Evolutionary conservation across 805 yeast species (phyloP).

Genomic region (Hanseniaspora valbyensis): DNA sequence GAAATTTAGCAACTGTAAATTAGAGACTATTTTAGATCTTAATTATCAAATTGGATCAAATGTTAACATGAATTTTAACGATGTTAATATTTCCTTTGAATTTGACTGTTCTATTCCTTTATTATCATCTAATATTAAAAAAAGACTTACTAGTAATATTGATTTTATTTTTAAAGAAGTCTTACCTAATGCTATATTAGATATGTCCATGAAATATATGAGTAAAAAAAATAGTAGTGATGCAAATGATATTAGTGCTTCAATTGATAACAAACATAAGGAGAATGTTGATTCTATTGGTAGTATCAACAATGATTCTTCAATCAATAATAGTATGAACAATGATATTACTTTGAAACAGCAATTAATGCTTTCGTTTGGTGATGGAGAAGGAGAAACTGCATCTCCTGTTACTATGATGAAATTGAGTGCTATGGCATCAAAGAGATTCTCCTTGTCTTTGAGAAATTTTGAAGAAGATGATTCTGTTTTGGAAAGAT

Average conservation of each 20-base stretch:
- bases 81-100: constrained; percentile 28
- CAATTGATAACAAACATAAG: no score
- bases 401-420: constrained; percentile 57
- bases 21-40: constrained; percentile 30
- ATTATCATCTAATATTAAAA: constrained; percentile 28
- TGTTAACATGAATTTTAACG: constrained; percentile 30
- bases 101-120: constrained; percentile 30
- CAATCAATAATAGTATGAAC: not conserved
- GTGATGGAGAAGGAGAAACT: constrained; percentile 29
- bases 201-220: constrained; percentile 19
- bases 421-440: constrained; percentile 54
- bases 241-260: no score
- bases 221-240: constrained; percentile 1
- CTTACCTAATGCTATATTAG: constrained; percentile 28
- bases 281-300: no score
- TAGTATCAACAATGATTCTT: no score
- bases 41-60: constrained; percentile 17
- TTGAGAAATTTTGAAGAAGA: constrained; percentile 30
- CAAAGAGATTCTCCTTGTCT: constrained; percentile 73
- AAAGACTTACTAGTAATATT: constrained; percentile 28
- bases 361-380: constrained; percentile 41
- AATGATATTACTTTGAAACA: constrained; percentile 25
- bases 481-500: constrained; percentile 37
- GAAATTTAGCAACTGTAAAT: constrained; percentile 26
- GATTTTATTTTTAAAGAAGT: constrained; percentile 28